phyloP scores from a whole-genome alignment of 164 flowering plant species.

The Saururus chinensis region DNA sequence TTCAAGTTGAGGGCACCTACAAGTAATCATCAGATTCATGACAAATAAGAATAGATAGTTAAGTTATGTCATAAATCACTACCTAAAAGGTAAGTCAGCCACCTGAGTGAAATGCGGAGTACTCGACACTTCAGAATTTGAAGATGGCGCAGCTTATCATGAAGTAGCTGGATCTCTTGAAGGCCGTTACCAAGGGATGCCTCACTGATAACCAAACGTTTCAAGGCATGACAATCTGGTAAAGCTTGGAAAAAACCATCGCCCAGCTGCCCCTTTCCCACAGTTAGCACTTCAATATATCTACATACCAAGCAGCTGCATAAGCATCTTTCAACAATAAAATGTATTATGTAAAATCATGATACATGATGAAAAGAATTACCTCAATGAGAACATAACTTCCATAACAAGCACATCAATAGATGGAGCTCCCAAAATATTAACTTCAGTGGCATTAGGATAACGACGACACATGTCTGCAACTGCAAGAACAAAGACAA shows the following conservation, averaged over 20 bases:
- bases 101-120: constrained; percentile 77
- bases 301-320: constrained; percentile 26
- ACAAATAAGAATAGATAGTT: background rate
- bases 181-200: constrained; percentile 70
- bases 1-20: constrained; percentile 88
- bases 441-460: constrained; percentile 79
- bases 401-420: constrained; percentile 50
- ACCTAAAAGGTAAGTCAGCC: background rate
- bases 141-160: constrained; percentile 66
- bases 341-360: background rate
- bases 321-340: constrained; percentile 4
- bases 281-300: constrained; percentile 52
- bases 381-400: constrained; percentile 66
- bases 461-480: constrained; percentile 79
- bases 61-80: background rate
- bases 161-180: constrained; percentile 68
- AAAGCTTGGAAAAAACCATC: constrained; percentile 69
- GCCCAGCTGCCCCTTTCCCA: constrained; percentile 67
- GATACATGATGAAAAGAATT: constrained; percentile 4
- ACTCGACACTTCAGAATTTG: constrained; percentile 77
- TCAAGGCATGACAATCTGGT: constrained; percentile 57
- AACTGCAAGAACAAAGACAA: constrained; percentile 37
- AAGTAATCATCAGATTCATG: constrained; percentile 7
- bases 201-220: constrained; percentile 46
- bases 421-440: constrained; percentile 49